phyloP scores from a whole-genome alignment of 495 filamentous ascomycete species.

The Talaromyces thailandensis region DNA sequence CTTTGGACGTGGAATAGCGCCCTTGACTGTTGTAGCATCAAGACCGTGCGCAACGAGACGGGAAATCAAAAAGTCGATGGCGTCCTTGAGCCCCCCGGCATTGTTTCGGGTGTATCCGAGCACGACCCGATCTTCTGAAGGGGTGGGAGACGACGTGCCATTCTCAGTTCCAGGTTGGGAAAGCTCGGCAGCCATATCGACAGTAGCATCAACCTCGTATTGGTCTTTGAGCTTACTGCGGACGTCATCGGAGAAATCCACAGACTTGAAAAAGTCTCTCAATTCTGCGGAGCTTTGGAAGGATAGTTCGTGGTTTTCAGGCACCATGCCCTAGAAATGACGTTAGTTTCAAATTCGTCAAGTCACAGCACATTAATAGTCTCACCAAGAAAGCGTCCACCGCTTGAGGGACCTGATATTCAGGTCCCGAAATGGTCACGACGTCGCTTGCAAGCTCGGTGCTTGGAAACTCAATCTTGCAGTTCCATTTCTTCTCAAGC shows the following conservation, averaged over 20 bases:
- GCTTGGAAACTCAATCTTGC: slow-evolving; percentile 94
- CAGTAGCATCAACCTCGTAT: slow-evolving; percentile 78
- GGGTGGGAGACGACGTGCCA: slow-evolving; percentile 23
- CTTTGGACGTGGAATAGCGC: slow-evolving; percentile 89
- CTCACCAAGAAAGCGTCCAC: slow-evolving; percentile 87
- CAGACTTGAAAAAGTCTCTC: slow-evolving; percentile 66
- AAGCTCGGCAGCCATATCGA: slow-evolving; percentile 42
- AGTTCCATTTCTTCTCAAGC: slow-evolving; percentile 96
- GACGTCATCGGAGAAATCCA: slow-evolving; percentile 68
- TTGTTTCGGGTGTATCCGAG: slow-evolving; percentile 93
- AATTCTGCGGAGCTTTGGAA: slow-evolving; percentile 66
- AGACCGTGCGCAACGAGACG: slow-evolving; percentile 77
- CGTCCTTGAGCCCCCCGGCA: slow-evolving; percentile 88
- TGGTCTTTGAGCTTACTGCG: slow-evolving; percentile 77
- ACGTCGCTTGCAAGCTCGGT: slow-evolving; percentile 96
- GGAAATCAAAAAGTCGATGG: slow-evolving; percentile 85
- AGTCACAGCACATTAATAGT: background rate
- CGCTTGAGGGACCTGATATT: slow-evolving; percentile 93
- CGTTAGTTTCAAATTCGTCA: background rate
- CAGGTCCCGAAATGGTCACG: slow-evolving; percentile 87
- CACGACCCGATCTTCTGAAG: slow-evolving; percentile 44
- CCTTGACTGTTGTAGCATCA: slow-evolving; percentile 78
- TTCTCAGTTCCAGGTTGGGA: slow-evolving; percentile 19
- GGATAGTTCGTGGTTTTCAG: slow-evolving; percentile 85
- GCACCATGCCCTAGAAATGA: slow-evolving; percentile 76